Percentiles rank a stretch among this genome's conserved stretches.
phyloP scores from a whole-genome alignment of 805 yeast genomes.

The Saccharomycopsis guyanensis region DNA sequence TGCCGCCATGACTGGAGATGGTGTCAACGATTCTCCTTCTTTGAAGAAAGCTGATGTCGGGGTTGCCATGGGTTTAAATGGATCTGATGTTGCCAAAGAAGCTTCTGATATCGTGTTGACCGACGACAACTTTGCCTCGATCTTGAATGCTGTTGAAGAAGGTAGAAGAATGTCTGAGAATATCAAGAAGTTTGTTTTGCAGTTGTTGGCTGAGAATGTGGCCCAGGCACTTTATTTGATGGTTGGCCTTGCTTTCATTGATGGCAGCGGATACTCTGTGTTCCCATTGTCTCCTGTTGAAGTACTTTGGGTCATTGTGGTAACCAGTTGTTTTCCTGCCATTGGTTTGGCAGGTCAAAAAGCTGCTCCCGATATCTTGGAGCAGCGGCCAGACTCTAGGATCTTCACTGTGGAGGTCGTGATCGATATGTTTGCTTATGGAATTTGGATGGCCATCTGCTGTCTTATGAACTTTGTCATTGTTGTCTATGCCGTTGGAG shows the following conservation, averaged over 20 bases:
- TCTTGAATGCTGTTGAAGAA: conserved; percentile 70
- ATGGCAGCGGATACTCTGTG: conserved; percentile 55
- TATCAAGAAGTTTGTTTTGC: conserved; percentile 71
- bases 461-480: conserved; percentile 62
- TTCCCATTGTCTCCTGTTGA: conserved; percentile 79
- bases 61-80: conserved; percentile 77
- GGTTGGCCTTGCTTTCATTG: conserved; percentile 69
- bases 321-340: conserved; percentile 77
- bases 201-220: conserved; percentile 64
- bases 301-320: conserved; percentile 71
- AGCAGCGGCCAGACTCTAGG: conserved; percentile 53
- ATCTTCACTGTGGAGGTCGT: conserved; percentile 64
- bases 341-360: conserved; percentile 71
- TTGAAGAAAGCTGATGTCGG: conserved; percentile 74
- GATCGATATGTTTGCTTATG: conserved; percentile 63
- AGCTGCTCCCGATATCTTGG: conserved; percentile 57
- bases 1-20: conserved; percentile 82
- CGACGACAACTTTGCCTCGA: conserved; percentile 75
- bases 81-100: conserved; percentile 81
- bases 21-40: conserved; percentile 76
- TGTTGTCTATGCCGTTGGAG: conserved; percentile 58
- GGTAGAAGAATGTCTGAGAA: conserved; percentile 75
- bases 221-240: conserved; percentile 61
- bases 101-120: conserved; percentile 70
- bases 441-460: conserved; percentile 62